These are phyloP conservation scores for Pichia sp. DNA, from an alignment of 1,139 yeast species.

Conservation along the genomic window DNA sequence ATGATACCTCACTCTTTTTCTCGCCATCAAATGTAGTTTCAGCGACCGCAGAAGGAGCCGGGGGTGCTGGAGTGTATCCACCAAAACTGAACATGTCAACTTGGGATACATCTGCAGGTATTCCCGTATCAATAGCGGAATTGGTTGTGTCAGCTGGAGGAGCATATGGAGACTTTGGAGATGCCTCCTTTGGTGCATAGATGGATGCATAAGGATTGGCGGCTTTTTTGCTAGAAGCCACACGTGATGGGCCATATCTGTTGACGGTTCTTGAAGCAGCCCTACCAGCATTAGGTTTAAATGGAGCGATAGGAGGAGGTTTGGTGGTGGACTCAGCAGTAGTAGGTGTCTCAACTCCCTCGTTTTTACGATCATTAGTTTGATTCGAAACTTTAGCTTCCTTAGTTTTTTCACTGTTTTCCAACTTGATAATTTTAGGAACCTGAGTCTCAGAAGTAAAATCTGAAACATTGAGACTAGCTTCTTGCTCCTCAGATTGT, in stretches of 20 bases:
- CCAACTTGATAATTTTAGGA: too few species aligned
- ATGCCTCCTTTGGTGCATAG: conserved; percentile 15
- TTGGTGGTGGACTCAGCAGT: too few species aligned
- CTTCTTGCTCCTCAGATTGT: too few species aligned
- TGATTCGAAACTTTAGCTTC: too few species aligned
- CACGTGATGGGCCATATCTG: conserved; percentile 19
- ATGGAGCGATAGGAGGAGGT: neutral
- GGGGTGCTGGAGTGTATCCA: conserved; percentile 19
- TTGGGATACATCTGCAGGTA: conserved; percentile 2
- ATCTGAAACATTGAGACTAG: too few species aligned
- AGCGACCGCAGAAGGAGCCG: neutral
- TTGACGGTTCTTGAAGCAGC: conserved; percentile 12
- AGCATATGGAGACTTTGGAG: conserved; percentile 1
- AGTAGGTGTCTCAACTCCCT: too few species aligned
- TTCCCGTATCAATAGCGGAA: conserved; percentile 1
- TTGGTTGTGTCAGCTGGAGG: neutral
- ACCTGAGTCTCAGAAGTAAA: too few species aligned
- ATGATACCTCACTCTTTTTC: neutral
- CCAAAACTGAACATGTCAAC: conserved; percentile 21
- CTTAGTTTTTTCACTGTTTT: too few species aligned
- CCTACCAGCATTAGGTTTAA: conserved; percentile 4
- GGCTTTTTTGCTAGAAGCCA: conserved; percentile 4
- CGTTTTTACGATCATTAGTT: too few species aligned
- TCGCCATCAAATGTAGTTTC: neutral
- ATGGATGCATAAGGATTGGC: conserved; percentile 19